Percentiles rank a stretch among this genome's conserved stretches.
Conservation (phyloP, 257 asterid species). For the Solanum pimpinellifolium region DNA sequence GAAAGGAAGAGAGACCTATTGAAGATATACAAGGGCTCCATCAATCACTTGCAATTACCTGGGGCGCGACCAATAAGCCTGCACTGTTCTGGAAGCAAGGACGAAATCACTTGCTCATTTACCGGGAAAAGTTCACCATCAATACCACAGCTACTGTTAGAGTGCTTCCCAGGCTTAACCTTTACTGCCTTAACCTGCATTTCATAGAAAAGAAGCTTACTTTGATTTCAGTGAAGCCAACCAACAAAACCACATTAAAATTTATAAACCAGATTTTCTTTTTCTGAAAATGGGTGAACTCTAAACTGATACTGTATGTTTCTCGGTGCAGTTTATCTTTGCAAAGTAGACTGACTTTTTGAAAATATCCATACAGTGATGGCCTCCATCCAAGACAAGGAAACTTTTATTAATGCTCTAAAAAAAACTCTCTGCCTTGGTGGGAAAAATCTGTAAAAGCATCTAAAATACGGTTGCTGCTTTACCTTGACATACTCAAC, state of each 20-base stretch:
- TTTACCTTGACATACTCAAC: constrained; percentile 93
- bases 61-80: constrained; percentile 78
- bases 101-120: constrained; percentile 68
- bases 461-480: background rate
- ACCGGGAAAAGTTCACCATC: constrained; percentile 92
- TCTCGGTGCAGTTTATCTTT: background rate
- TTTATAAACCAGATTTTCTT: background rate
- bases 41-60: constrained; percentile 27
- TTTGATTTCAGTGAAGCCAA: background rate
- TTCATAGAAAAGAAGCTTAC: constrained; percentile 1
- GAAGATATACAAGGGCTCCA: background rate
- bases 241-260: background rate
- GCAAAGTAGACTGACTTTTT: background rate
- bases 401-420: background rate
- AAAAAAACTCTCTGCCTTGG: background rate
- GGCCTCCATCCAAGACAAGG: background rate
- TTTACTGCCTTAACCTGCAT: constrained; percentile 91
- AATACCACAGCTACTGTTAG: constrained; percentile 84
- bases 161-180: constrained; percentile 77
- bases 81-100: constrained; percentile 92
- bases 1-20: background rate
- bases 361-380: background rate
- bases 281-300: background rate
- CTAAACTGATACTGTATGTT: background rate
- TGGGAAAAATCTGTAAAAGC: background rate